A percentile compares a stretch with the other conserved stretches of the same genome.
Conservation (phyloP, 2,329 filamentous ascomycete genomes). For the Exophiala dermatitidis region DNA sequence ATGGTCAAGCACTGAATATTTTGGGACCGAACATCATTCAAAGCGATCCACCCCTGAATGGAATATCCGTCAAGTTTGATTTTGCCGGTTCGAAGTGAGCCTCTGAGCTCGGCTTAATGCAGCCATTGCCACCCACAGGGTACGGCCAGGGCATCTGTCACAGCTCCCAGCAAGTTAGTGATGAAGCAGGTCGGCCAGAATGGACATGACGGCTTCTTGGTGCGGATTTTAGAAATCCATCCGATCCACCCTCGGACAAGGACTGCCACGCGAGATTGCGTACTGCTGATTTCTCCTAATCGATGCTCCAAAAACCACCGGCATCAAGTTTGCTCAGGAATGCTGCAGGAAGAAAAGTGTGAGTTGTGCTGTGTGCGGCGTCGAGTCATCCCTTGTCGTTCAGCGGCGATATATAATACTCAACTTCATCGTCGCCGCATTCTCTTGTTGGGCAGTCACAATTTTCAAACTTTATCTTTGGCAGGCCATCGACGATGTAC, state of each 20-base stretch:
- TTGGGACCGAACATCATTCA: not conserved
- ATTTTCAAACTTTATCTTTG: not conserved
- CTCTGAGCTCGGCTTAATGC: conserved; percentile 1
- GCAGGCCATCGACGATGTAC: conserved; percentile 1
- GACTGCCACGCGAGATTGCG: conserved; percentile 17
- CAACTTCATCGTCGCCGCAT: not conserved
- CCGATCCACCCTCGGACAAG: conserved; percentile 9
- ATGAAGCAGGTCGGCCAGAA: conserved; percentile 1
- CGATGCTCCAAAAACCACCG: not conserved
- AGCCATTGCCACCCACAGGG: not conserved
- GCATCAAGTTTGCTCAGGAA: not conserved
- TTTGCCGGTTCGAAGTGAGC: too few species aligned
- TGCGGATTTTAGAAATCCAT: conserved; percentile 14
- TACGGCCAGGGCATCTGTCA: not conserved
- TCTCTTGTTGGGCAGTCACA: not conserved
- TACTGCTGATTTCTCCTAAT: not conserved
- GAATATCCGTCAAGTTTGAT: too few species aligned
- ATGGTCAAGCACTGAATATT: not conserved
- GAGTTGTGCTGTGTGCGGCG: not conserved
- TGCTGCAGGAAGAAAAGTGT: conserved; percentile 1
- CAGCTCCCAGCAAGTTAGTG: not conserved
- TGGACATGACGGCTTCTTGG: conserved; percentile 11
- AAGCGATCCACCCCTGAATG: not conserved
- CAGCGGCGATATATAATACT: conserved; percentile 4
- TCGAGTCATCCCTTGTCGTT: conserved; percentile 2